Percentiles rank a stretch among this genome's conserved stretches.
Evolutionary conservation across 148 eudicot species (phyloP).

Genomic region (Suaeda aralocaspica): DNA sequence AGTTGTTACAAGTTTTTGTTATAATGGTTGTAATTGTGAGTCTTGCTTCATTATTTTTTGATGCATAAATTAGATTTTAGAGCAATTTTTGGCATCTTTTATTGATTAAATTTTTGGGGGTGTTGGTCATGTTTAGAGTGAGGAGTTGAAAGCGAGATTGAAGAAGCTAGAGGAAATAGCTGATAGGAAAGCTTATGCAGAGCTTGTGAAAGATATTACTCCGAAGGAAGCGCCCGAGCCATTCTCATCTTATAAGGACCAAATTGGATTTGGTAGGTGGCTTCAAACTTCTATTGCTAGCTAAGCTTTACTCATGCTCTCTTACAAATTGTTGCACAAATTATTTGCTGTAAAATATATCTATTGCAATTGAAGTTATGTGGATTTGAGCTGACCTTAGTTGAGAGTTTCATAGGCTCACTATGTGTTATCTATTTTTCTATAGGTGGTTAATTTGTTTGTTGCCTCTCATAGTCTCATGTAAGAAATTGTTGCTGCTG

Average conservation of each 20-base stretch:
- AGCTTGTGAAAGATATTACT: conserved; percentile 85
- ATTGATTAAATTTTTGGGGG: neutral
- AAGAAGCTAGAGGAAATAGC: conserved; percentile 66
- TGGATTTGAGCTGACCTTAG: neutral
- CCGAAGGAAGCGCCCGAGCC: conserved; percentile 74
- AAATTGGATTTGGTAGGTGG: conserved; percentile 80
- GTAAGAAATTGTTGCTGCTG: neutral
- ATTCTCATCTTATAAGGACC: conserved; percentile 94
- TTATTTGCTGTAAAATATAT: neutral
- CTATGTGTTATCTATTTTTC: neutral
- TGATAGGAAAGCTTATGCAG: conserved; percentile 82
- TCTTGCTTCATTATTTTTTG: neutral
- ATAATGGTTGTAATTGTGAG: neutral
- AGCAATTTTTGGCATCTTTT: neutral
- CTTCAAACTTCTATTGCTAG: neutral
- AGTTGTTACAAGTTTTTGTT: neutral
- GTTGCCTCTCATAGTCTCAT: too few relatives aligned
- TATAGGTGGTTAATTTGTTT: neutral
- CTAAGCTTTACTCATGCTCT: conserved; percentile 7
- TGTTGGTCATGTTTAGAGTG: conserved; percentile 48
- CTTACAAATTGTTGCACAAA: neutral
- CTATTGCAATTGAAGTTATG: neutral
- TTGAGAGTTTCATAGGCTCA: neutral
- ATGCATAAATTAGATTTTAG: neutral
- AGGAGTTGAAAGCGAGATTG: conserved; percentile 76